A percentile compares a stretch with the other conserved stretches of the same genome.
Evolutionary conservation across 1,139 yeast genomes (phyloP).

Genomic region (Geotrichum bryndzae): DNA sequence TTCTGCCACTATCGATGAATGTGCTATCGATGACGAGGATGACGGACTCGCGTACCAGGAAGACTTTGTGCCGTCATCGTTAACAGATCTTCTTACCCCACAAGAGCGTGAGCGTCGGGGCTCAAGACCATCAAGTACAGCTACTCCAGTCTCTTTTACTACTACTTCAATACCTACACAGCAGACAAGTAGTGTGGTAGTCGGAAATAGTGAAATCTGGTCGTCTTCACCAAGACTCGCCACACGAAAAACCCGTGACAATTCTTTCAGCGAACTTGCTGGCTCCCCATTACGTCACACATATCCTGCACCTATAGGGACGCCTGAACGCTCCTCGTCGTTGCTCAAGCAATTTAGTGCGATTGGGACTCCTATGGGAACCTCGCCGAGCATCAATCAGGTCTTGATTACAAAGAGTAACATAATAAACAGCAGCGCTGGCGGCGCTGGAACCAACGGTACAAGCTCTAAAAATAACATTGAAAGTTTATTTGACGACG

Average conservation of each 20-base stretch:
- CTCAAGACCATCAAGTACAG: constrained; percentile 41
- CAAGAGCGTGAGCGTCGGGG: constrained; percentile 65
- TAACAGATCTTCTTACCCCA: constrained; percentile 71
- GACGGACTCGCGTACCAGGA: constrained; percentile 44
- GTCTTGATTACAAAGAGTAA: background rate
- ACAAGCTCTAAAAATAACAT: background rate
- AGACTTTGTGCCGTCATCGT: constrained; percentile 71
- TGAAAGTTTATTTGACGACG: constrained; percentile 7
- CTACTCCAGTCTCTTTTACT: constrained; percentile 8
- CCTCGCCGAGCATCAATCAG: background rate
- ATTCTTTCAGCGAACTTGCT: constrained; percentile 9
- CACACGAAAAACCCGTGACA: constrained; percentile 7
- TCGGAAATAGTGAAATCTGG: constrained; percentile 15
- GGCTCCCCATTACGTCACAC: constrained; percentile 14
- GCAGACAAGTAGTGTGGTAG: background rate
- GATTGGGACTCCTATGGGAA: constrained; percentile 3
- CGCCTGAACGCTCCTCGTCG: constrained; percentile 14
- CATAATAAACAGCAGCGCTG: background rate
- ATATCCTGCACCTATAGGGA: constrained; percentile 18
- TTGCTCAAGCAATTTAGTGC: background rate
- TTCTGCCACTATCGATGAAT: constrained; percentile 29
- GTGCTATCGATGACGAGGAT: constrained; percentile 42
- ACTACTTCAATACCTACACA: background rate
- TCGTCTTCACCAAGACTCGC: constrained; percentile 14
- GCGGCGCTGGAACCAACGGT: background rate